Base-by-base conservation (phyloP, 257 asterid species). In the Phtheirospermum japonicum region DNA sequence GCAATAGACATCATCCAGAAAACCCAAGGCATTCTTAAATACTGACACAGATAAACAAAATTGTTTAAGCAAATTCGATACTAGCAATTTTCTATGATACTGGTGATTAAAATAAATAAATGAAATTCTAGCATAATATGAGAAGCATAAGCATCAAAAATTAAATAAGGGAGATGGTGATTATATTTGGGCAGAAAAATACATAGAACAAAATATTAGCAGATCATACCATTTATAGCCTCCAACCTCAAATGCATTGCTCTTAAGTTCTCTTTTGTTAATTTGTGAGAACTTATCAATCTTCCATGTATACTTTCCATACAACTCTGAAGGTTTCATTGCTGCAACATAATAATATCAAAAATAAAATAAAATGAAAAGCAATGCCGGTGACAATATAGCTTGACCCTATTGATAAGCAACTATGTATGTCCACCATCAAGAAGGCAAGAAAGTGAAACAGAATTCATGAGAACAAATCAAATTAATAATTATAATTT, bases 171-270 rank as follows among this genome's bases (percentile, higher is more conserved):
- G 42, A 36, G 8, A 6, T 6, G 11, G 42, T 6, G 42, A 36
- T 6, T 36, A 4, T 6, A 36, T 23, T 23, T 23, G 28, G 28
- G 3, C 28, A 23, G 28, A 23, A 23, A 1, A 23, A 23, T 23
- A 23, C 3, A 23, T 1, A 23, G 28, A 23, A 23, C 28, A 23
- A 23, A 23, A 1, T 23, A 1, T 23, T 23, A 1, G 28, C 28
- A 23, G 28, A 23, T 23, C 28, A 23, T 77, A 83, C 90, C 90
- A 83, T 74, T 80, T 78, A 68, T 80, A 78, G 71, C 90, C 80
- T 34, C 90, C 90, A 71, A 76, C 81, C 69, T 83, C 87, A 76
- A 83, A 83, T 51, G 81, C 79, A 61, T 74, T 72, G 73, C 86
- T 78, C 60, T 83, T 76, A 40, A 80, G 84, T 67, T 83, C 90